Percentiles rank a stretch among this genome's conserved stretches.
Conservation (phyloP, 225 moss, liverwort and hornwort genomes). For the Anthoceros angustus region DNA sequence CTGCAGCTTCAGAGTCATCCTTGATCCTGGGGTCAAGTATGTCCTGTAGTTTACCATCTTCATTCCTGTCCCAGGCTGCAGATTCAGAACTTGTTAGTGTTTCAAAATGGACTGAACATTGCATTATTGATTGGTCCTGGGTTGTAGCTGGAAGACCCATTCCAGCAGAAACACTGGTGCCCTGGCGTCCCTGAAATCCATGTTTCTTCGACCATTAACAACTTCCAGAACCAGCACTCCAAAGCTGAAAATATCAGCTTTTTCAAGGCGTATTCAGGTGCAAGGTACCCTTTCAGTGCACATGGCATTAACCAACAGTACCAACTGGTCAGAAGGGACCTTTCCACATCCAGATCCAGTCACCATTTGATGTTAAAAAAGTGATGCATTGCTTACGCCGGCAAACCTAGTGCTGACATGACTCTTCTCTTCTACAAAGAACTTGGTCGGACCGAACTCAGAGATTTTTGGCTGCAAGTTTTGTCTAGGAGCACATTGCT, state of each 20-base stretch:
- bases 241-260: conserved; percentile 7
- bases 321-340: background rate
- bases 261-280: conserved; percentile 7
- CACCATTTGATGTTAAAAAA: background rate
- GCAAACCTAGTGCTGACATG: background rate
- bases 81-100: too few relatives aligned
- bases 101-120: background rate
- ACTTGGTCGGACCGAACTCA: background rate
- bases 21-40: too few relatives aligned
- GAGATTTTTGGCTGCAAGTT: background rate
- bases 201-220: conserved; percentile 1
- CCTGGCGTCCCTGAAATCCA: background rate
- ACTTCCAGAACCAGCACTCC: conserved; percentile 5
- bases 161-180: background rate
- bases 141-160: too few relatives aligned
- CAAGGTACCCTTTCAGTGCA: conserved; percentile 3
- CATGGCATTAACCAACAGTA: background rate
- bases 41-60: too few relatives aligned
- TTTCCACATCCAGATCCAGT: background rate
- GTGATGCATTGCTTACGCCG: background rate
- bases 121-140: too few relatives aligned
- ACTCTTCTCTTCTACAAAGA: background rate
- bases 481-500: background rate
- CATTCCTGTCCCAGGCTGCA: too few relatives aligned
- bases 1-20: too few relatives aligned